Conservation (phyloP, 1,284 basidiomycete species). For the Somion occarium region DNA sequence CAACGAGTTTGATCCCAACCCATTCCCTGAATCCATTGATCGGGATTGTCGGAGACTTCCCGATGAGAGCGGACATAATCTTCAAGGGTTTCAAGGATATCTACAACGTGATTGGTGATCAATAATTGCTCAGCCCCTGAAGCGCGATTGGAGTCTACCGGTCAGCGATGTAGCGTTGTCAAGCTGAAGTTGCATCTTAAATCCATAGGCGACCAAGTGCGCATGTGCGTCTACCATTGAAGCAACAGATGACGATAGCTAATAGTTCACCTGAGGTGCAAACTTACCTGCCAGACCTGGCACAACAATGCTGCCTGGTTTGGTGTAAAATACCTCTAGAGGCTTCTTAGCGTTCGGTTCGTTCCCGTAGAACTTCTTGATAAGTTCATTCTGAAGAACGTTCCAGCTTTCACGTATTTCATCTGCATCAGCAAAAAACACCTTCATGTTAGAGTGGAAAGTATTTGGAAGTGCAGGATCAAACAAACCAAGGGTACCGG, state of each 20-base stretch:
- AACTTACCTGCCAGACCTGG: constrained; percentile 64
- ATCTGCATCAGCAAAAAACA: constrained; percentile 12
- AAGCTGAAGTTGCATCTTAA: constrained; percentile 61
- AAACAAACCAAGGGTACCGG: constrained; percentile 49
- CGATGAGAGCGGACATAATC: constrained; percentile 55
- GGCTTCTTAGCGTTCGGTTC: constrained; percentile 28
- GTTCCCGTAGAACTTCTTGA: constrained; percentile 27
- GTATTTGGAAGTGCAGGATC: not conserved
- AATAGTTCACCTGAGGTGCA: not conserved
- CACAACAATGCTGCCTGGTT: constrained; percentile 48
- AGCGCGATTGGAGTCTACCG: constrained; percentile 34
- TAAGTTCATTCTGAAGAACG: constrained; percentile 21
- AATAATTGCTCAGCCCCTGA: not conserved
- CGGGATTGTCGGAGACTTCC: constrained; percentile 45
- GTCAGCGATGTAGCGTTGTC: constrained; percentile 52
- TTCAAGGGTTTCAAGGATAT: constrained; percentile 61
- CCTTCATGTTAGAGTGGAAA: not conserved
- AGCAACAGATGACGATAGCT: constrained; percentile 1
- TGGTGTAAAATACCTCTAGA: constrained; percentile 39
- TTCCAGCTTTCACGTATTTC: constrained; percentile 25
- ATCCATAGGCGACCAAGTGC: constrained; percentile 69
- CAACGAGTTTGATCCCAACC: constrained; percentile 93
- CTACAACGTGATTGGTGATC: constrained; percentile 27
- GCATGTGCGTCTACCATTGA: constrained; percentile 70
- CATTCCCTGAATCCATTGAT: constrained; percentile 78